A percentile compares a stretch with the other conserved stretches of the same genome.
phyloP scores from a whole-genome alignment of 371 early-diverging fungal genomes.

The Actinomucor elegans region DNA sequence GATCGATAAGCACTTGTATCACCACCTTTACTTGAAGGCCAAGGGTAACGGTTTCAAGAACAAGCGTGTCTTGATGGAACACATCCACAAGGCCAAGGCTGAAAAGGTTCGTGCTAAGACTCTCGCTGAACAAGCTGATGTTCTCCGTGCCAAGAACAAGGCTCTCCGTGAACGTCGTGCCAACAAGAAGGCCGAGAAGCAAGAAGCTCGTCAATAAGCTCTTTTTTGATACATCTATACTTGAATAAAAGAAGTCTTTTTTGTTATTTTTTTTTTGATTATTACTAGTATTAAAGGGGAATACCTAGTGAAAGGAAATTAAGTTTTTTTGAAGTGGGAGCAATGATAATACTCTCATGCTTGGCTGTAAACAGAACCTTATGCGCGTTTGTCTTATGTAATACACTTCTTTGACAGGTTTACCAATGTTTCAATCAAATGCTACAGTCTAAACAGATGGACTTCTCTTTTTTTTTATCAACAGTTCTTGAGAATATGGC shows the following conservation, averaged over 20 bases:
- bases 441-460: too few relatives aligned
- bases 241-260: background rate
- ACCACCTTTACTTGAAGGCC: slow-evolving; percentile 95
- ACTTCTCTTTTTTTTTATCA: too few relatives aligned
- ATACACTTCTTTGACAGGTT: too few relatives aligned
- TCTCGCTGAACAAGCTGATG: slow-evolving; percentile 97
- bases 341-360: too few relatives aligned
- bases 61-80: slow-evolving; percentile 99
- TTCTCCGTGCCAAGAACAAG: slow-evolving; percentile 95
- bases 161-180: slow-evolving; percentile 95
- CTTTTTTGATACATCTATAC: background rate
- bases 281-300: too few relatives aligned
- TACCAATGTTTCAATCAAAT: too few relatives aligned
- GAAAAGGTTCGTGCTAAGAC: slow-evolving; percentile 96
- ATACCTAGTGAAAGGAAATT: too few relatives aligned
- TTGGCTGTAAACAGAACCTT: too few relatives aligned
- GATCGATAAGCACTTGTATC: slow-evolving; percentile 99
- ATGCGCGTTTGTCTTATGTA: too few relatives aligned
- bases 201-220: slow-evolving; percentile 12
- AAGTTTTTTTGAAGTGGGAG: too few relatives aligned
- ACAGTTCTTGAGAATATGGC: too few relatives aligned
- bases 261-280: background rate
- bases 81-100: slow-evolving; percentile 99
- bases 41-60: slow-evolving; percentile 99
- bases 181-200: slow-evolving; percentile 81